Percentiles rank a stretch among this genome's conserved stretches.
Evolutionary conservation across 2,329 filamentous ascomycete species (phyloP).

Genomic region (Trichoderma harzianum): DNA sequence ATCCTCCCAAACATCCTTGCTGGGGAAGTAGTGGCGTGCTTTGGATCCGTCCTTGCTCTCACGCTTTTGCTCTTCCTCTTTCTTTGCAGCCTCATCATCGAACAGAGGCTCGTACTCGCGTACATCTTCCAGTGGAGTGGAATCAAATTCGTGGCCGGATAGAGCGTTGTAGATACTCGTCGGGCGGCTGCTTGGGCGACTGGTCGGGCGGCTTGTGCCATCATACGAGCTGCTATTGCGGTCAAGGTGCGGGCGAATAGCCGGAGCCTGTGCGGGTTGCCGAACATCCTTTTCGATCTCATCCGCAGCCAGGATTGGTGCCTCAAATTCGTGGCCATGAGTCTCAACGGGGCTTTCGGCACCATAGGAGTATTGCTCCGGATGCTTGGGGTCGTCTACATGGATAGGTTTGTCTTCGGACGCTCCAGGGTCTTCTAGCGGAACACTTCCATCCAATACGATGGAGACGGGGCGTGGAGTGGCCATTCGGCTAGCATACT

Average conservation of each 20-base stretch:
- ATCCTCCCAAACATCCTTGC: constrained; percentile 97
- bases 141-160: constrained; percentile 50
- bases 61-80: constrained; percentile 40
- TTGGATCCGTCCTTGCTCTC: constrained; percentile 44
- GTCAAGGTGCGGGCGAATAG: constrained; percentile 71
- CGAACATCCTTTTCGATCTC: constrained; percentile 74
- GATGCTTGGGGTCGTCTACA: constrained; percentile 59
- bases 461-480: constrained; percentile 57
- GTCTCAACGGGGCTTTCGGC: constrained; percentile 46
- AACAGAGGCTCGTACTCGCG: constrained; percentile 96
- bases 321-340: constrained; percentile 61
- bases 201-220: constrained; percentile 59
- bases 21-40: constrained; percentile 74
- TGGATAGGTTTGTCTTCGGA: constrained; percentile 63
- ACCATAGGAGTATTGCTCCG: constrained; percentile 38
- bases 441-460: constrained; percentile 37
- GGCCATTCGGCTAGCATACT: constrained; percentile 73
- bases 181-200: constrained; percentile 47
- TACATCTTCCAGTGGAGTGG: constrained; percentile 78
- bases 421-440: neutral
- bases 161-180: constrained; percentile 58
- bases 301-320: constrained; percentile 84
- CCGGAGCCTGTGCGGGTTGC: constrained; percentile 69
- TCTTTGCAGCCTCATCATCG: constrained; percentile 61
- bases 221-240: constrained; percentile 57